A percentile compares a stretch with the other conserved stretches of the same genome.
Evolutionary conservation across 352 stramenopile species (phyloP).

Genomic region (Phytophthora cryptogea): DNA sequence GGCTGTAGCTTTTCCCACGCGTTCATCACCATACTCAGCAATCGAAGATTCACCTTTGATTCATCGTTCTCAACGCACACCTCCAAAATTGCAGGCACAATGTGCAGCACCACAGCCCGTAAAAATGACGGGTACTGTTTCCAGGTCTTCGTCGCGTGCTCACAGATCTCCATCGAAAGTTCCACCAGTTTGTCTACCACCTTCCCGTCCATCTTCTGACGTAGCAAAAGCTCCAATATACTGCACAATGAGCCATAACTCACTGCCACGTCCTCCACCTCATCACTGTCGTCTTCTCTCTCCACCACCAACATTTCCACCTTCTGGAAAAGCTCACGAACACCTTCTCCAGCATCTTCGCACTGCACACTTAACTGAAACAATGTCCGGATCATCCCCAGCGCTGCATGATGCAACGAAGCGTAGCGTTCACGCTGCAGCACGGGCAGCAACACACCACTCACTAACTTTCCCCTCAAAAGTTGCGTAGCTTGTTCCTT

Average conservation of each 20-base stretch:
- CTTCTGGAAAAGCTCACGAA: slow-evolving; percentile 12
- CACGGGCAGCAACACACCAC: slow-evolving; percentile 39
- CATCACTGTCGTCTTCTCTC: slow-evolving; percentile 10
- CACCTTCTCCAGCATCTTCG: slow-evolving; percentile 3
- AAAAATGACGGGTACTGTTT: slow-evolving; percentile 48
- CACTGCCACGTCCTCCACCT: background rate
- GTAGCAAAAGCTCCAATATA: slow-evolving; percentile 51
- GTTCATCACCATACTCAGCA: slow-evolving; percentile 29
- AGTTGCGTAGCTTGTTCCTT: slow-evolving; percentile 6
- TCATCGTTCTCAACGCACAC: background rate
- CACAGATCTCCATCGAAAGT: slow-evolving; percentile 40
- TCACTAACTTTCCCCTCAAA: slow-evolving; percentile 12
- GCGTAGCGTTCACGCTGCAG: slow-evolving; percentile 28
- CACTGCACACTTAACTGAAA: slow-evolving; percentile 9
- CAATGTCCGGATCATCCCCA: slow-evolving; percentile 36
- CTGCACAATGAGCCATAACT: slow-evolving; percentile 57
- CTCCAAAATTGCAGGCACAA: slow-evolving; percentile 52
- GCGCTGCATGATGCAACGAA: slow-evolving; percentile 33
- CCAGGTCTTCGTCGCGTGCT: slow-evolving; percentile 44
- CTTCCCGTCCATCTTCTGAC: slow-evolving; percentile 9
- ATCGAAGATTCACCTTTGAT: slow-evolving; percentile 3
- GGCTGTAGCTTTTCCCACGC: slow-evolving; percentile 24
- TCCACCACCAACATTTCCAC: slow-evolving; percentile 17
- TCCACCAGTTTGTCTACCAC: slow-evolving; percentile 9
- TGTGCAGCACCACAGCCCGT: slow-evolving; percentile 44